These are phyloP conservation scores for Diphasiastrum complanatum DNA, from an alignment of 83 land plant species.

Conservation along the genomic window DNA sequence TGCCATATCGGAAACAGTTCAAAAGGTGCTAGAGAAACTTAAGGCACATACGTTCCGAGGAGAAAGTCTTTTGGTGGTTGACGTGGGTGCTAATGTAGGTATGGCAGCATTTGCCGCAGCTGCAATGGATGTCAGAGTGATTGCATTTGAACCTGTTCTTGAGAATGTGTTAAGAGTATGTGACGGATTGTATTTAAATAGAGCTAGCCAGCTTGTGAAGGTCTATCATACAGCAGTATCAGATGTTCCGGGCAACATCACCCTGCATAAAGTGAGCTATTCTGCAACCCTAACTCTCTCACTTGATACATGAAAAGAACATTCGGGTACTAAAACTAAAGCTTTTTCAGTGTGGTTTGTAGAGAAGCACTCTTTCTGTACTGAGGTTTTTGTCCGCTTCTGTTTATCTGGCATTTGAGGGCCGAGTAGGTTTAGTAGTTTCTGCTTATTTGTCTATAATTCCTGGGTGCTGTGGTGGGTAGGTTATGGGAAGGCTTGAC, in stretches of 20 bases:
- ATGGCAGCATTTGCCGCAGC: conserved; percentile 95
- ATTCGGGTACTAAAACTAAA: too few relatives aligned
- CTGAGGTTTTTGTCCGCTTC: too few relatives aligned
- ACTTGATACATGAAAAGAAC: too few relatives aligned
- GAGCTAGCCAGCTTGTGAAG: conserved; percentile 45
- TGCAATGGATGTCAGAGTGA: conserved; percentile 71
- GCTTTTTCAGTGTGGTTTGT: background rate
- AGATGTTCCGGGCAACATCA: conserved; percentile 59
- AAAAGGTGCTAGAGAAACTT: conserved; percentile 42
- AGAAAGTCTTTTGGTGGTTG: conserved; percentile 41
- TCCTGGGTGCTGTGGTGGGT: too few relatives aligned
- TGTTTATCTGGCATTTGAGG: too few relatives aligned
- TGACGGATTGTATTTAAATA: conserved; percentile 70
- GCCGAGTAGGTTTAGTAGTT: too few relatives aligned
- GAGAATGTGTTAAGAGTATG: conserved; percentile 79
- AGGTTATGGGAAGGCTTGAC: conserved; percentile 82
- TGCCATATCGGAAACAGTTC: conserved; percentile 64
- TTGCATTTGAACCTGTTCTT: conserved; percentile 75
- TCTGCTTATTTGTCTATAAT: too few relatives aligned
- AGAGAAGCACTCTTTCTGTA: too few relatives aligned
- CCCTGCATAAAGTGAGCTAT: conserved; percentile 65
- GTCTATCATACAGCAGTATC: conserved; percentile 73
- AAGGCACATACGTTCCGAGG: conserved; percentile 9
- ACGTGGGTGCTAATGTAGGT: conserved; percentile 93
- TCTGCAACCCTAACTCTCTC: conserved; percentile 2